Evolutionary conservation across 177 flowering plant genomes (phyloP).

Genomic region (Telopea speciosissima): DNA sequence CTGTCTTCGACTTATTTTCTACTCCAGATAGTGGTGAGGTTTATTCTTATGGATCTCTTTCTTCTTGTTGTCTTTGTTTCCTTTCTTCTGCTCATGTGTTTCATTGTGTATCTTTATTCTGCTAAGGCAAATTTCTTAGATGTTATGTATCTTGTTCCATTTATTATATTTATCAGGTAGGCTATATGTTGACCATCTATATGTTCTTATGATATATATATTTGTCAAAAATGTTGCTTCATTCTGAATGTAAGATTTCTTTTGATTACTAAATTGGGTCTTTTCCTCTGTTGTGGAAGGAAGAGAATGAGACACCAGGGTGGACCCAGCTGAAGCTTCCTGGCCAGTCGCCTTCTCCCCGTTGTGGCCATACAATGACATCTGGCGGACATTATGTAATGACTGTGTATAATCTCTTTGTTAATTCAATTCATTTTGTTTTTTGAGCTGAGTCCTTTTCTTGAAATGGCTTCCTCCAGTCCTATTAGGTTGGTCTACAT

Average conservation of each 20-base stretch:
- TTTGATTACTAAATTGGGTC: conserved; percentile 8
- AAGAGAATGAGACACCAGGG: conserved; percentile 94
- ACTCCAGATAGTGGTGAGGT: not conserved
- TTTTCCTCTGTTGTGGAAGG: conserved; percentile 57
- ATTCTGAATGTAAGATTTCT: not conserved
- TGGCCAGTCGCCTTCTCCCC: conserved; percentile 90
- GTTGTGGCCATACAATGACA: conserved; percentile 91
- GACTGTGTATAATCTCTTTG: conserved; percentile 7
- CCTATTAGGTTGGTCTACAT: not conserved
- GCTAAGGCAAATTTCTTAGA: not conserved
- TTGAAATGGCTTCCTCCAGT: not conserved
- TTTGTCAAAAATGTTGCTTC: not conserved
- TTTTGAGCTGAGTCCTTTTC: not conserved
- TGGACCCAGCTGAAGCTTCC: conserved; percentile 99
- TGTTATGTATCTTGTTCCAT: not conserved
- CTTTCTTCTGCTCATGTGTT: not conserved
- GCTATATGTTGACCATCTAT: not conserved
- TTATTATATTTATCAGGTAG: not conserved
- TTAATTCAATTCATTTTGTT: not conserved
- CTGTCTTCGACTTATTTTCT: not conserved
- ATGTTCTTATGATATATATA: not conserved
- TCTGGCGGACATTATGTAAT: conserved; percentile 85
- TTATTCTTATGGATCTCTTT: not conserved
- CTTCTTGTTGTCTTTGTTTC: not conserved
- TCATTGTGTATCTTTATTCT: not conserved